Evolutionary conservation across 2,329 filamentous ascomycete species (phyloP), one percentile per base, ranked within the genome.

Genomic region (Aspergillus calidoustus): DNA sequence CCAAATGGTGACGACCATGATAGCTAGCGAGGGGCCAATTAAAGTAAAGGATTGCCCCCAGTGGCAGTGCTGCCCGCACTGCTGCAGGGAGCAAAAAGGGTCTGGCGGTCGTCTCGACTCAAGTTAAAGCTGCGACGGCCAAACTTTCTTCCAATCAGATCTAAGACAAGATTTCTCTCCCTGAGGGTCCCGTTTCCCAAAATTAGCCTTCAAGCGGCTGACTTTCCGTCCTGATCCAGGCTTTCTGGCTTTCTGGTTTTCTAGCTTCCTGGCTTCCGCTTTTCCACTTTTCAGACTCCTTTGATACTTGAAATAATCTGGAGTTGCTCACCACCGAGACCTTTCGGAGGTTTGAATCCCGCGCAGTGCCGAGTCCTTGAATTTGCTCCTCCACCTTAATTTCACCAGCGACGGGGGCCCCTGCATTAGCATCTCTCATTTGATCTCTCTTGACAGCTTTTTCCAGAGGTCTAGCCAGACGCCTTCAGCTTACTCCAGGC

Each of bases 181-280:
- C 11, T 3, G 34, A 41, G 34, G 34, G 11, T 13, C 34, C 34
- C 15, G 11, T 15, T 41, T 15, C 34, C 55, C 54, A 57, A 57
- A 57, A 41, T 46, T 51, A 57, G 44, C 47, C 34, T 17, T 49
- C 34, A 57, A 17, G 34, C 55, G 55, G 55, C 46, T 57, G 47
- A 43, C 34, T 56, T 56, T 22, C 54, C 28, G n/a, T n/a, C 30
- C 7, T 56, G 43, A 56, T 56, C 53, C 28, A 48, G 53, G 6
- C 53, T 56, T n/a, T 23, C 15, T 28, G n/a, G 19, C 8, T 54
- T 38, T 34, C 25, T 28, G n/a, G 19, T 13, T 54, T 38, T 34
- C 25, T 47, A 28, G 30, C 43, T 41, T 41, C 34, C 34, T 41
- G 9, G 15, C 47, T 15, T 56, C 54, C 28, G 28, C 44, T 54